Evolutionary conservation across 192 early-diverging fungal genomes (phyloP).

Genomic region (Podila minutissima): DNA sequence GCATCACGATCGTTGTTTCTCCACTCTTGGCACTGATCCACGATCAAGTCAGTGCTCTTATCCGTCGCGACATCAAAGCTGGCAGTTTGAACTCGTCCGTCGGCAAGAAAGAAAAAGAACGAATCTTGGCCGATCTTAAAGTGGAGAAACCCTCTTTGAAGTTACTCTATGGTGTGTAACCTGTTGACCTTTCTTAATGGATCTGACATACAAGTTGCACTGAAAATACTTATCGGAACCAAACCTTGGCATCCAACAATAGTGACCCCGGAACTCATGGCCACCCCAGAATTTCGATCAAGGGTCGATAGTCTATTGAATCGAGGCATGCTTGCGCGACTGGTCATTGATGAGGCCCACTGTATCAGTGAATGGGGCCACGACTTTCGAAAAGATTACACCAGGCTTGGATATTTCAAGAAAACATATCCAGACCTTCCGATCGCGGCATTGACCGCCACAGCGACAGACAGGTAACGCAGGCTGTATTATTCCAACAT

Average conservation of each 20-base stretch:
- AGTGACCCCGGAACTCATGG: conserved; percentile 88
- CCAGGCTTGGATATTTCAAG: conserved; percentile 70
- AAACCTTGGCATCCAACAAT: not conserved
- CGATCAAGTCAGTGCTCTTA: conserved; percentile 88
- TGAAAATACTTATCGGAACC: not conserved
- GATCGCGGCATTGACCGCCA: conserved; percentile 94
- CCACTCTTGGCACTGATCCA: conserved; percentile 96
- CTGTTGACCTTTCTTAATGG: not conserved
- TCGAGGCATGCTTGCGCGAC: conserved; percentile 74
- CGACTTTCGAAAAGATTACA: conserved; percentile 80
- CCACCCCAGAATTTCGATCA: conserved; percentile 68
- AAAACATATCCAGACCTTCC: conserved; percentile 76
- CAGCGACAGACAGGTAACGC: conserved; percentile 79
- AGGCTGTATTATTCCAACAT: too few species aligned
- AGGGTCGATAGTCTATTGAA: conserved; percentile 62
- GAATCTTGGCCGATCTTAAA: conserved; percentile 66
- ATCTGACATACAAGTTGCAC: not conserved
- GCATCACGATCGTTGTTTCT: conserved; percentile 91
- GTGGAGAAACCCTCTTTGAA: conserved; percentile 57
- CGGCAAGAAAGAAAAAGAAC: conserved; percentile 55
- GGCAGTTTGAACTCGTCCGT: conserved; percentile 69
- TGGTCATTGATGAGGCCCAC: conserved; percentile 95
- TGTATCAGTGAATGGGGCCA: conserved; percentile 97
- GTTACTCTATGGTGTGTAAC: conserved; percentile 69
- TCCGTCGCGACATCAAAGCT: conserved; percentile 40